Conservation (phyloP, 371 early-diverging fungal genomes). For the Mucor circinelloides region DNA sequence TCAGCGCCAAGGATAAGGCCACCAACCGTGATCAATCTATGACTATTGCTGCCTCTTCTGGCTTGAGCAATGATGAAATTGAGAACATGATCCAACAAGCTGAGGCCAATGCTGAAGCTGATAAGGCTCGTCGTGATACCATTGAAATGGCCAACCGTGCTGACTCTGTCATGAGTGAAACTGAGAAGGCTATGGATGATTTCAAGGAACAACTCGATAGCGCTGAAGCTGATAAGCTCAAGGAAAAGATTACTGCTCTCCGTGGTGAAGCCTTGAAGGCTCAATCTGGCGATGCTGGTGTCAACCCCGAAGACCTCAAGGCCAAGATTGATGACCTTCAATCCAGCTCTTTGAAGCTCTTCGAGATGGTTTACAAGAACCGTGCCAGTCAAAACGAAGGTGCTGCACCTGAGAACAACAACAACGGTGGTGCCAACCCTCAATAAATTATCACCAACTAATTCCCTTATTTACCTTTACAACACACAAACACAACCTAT, state of each 20-base stretch:
- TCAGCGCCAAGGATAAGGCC: slow-evolving; percentile 96
- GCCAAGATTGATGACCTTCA: slow-evolving; percentile 83
- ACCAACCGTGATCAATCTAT: slow-evolving; percentile 87
- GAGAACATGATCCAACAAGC: slow-evolving; percentile 96
- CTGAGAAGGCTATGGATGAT: slow-evolving; percentile 92
- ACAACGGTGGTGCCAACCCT: slow-evolving; percentile 24
- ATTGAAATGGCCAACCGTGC: slow-evolving; percentile 95
- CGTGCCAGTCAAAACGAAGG: slow-evolving; percentile 37
- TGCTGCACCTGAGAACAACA: slow-evolving; percentile 4
- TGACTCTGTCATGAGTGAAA: slow-evolving; percentile 88
- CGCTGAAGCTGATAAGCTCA: slow-evolving; percentile 81
- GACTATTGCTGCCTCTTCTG: slow-evolving; percentile 96
- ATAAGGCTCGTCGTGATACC: slow-evolving; percentile 89
- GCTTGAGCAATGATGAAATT: slow-evolving; percentile 95
- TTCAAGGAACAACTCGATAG: slow-evolving; percentile 92
- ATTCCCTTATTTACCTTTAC: slow-evolving; percentile 8
- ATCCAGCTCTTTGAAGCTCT: slow-evolving; percentile 88
- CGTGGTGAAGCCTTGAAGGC: slow-evolving; percentile 72
- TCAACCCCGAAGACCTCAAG: slow-evolving; percentile 75
- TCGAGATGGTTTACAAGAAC: slow-evolving; percentile 96
- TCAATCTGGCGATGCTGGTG: slow-evolving; percentile 61
- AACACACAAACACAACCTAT: not conserved
- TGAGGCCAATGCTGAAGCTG: slow-evolving; percentile 89
- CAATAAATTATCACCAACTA: slow-evolving; percentile 20
- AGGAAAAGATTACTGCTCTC: slow-evolving; percentile 75